Base-by-base conservation (phyloP, 1,284 basidiomycete species). In the Cryptococcus hybrid region DNA sequence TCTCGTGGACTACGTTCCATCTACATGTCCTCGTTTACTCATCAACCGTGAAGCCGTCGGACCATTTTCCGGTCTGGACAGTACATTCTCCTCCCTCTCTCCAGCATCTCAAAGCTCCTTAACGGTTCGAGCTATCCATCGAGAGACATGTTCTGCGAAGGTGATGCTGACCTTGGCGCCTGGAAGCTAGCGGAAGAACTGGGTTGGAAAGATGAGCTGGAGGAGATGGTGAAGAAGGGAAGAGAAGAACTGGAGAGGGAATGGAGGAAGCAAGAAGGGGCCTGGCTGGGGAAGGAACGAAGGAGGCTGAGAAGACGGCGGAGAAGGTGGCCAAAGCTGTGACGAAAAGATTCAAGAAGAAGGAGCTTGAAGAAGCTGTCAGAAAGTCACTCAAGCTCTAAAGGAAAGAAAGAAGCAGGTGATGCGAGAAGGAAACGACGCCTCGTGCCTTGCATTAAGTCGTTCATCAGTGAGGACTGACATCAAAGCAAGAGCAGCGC, bases 31-130 rank as follows among this genome's bases (percentile, higher is more conserved):
- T 0, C 72, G 83, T 0, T 37, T 83, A 9, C 73, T 84, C 8
- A 79, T 84, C 68, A 84, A 84, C 66, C 72, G 82, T 39, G 82
- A 84, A 66, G 60, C 71, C 0, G 83, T 83, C 9, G 83, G 82
- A 1, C 70, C 71, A 11, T 75, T 77, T 54, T 47, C 54, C 2
- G 42, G 46, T 36, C 44, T 59, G 11, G 35, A 47, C 3, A 47
- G 46, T 30, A 34, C n/a, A 30, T 35, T 30, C 8, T 57, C 55
- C 3, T 24, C 38, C n/a, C 11, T 37, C 34, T 30, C 47, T 37
- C 36, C 24, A 24, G 24, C 24, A 24, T 49, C 34, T 18, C 7
- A 13, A 15, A 47, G 3, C 44, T 56, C 36, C 44, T 56, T 15
- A 13, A n/a, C n/a, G 45, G 45, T n/a, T 35, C 45, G 35, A 24